Conservation (phyloP, 192 early-diverging fungal species). For the Chytriomyces confervae region DNA sequence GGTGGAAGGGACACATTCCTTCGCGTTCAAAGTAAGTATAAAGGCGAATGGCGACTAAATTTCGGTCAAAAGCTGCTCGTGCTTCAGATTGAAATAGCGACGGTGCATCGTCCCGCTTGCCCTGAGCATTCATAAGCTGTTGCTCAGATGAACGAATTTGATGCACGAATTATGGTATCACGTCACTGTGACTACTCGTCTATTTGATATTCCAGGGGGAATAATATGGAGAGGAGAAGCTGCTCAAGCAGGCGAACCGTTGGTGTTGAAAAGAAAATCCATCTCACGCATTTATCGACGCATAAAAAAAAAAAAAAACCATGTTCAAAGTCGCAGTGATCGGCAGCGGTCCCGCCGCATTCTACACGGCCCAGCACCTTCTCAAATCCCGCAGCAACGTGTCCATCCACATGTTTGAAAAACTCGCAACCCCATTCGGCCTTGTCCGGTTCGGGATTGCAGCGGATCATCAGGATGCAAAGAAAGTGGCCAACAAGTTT, state of each 20-base stretch:
- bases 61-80: too few relatives aligned
- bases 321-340: conserved; percentile 36
- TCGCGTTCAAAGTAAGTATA: too few relatives aligned
- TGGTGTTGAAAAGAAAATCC: background rate
- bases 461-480: conserved; percentile 96
- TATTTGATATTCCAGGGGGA: too few relatives aligned
- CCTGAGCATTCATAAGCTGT: too few relatives aligned
- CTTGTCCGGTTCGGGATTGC: conserved; percentile 94
- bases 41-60: too few relatives aligned
- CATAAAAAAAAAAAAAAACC: background rate
- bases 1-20: too few relatives aligned
- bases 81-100: too few relatives aligned
- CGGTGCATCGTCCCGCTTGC: too few relatives aligned
- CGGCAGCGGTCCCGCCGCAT: conserved; percentile 69
- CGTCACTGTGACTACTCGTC: too few relatives aligned
- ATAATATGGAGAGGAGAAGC: too few relatives aligned
- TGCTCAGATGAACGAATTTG: too few relatives aligned
- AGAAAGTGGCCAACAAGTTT: conserved; percentile 91
- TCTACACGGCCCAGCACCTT: conserved; percentile 86
- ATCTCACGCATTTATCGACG: background rate
- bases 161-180: too few relatives aligned
- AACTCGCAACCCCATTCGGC: conserved; percentile 84
- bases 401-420: conserved; percentile 85
- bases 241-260: background rate
- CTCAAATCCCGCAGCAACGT: conserved; percentile 57